These are phyloP conservation scores for Magnusiomyces fungicola DNA, from an alignment of 1,139 yeast genomes.

Conservation along the genomic window DNA sequence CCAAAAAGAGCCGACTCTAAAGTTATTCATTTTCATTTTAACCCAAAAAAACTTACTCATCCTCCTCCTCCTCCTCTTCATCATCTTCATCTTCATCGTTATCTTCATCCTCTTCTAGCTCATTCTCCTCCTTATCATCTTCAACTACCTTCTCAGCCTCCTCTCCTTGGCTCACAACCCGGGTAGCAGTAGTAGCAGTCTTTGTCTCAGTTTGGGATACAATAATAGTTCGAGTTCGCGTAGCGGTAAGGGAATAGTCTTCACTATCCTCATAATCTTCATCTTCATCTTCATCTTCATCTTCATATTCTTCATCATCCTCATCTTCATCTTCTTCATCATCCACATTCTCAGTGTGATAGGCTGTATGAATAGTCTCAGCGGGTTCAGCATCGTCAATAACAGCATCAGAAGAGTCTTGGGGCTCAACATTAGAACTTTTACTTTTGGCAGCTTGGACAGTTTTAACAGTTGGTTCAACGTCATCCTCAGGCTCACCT, in stretches of 20 bases:
- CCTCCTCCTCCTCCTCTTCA: neutral
- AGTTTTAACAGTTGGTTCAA: neutral
- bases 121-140: neutral
- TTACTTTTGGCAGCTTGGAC: too few relatives aligned
- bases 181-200: too few relatives aligned
- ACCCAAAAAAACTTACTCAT: neutral
- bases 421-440: too few relatives aligned
- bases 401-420: neutral
- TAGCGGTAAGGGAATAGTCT: too few relatives aligned
- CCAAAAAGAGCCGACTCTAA: too few relatives aligned
- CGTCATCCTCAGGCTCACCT: neutral
- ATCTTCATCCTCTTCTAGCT: neutral
- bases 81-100: neutral
- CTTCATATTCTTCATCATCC: neutral
- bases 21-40: too few relatives aligned
- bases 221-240: too few relatives aligned
- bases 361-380: neutral
- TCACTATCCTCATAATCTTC: neutral
- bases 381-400: neutral
- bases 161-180: too few relatives aligned
- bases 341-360: neutral
- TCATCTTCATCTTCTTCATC: neutral
- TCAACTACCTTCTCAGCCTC: neutral
- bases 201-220: too few relatives aligned
- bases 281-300: neutral